Evolutionary conservation across 2,329 filamentous ascomycete species (phyloP).

Genomic region (Calonectria naviculata): DNA sequence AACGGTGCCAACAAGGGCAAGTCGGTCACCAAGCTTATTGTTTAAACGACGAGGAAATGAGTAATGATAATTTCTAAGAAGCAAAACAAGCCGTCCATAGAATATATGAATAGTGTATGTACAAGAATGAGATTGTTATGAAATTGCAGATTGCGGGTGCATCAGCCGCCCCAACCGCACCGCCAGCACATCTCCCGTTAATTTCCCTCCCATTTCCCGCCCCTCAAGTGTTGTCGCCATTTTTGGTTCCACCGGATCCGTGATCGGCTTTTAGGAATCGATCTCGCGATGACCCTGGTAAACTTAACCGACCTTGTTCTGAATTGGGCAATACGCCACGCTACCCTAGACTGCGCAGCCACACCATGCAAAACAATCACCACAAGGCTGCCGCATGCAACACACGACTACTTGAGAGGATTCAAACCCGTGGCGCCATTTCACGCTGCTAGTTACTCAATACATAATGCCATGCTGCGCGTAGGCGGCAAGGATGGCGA

Average conservation of each 20-base stretch:
- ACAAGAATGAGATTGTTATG: not conserved
- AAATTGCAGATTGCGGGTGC: too few species aligned
- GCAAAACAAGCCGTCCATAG: not conserved
- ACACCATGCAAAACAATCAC: not conserved
- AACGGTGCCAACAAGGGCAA: constrained; percentile 22
- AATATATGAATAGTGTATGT: not conserved
- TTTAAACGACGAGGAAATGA: not conserved
- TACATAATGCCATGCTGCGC: too few species aligned
- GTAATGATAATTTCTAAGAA: not conserved
- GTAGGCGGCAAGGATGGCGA: too few species aligned
- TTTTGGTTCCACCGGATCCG: not conserved
- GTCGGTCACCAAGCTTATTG: constrained; percentile 19
- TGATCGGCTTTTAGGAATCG: not conserved
- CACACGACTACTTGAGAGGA: too few species aligned
- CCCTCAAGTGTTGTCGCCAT: not conserved
- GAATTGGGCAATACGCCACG: not conserved
- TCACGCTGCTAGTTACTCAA: too few species aligned
- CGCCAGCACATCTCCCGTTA: too few species aligned
- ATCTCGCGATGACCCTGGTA: not conserved
- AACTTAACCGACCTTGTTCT: not conserved
- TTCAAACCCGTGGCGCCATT: too few species aligned
- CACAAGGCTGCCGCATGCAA: too few species aligned
- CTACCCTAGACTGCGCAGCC: not conserved
- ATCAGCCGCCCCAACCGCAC: too few species aligned
- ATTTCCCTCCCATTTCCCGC: not conserved